Evolutionary conservation across 768 basidiomycete genomes (phyloP).

Genomic region (Dioszegia aurantiaca): DNA sequence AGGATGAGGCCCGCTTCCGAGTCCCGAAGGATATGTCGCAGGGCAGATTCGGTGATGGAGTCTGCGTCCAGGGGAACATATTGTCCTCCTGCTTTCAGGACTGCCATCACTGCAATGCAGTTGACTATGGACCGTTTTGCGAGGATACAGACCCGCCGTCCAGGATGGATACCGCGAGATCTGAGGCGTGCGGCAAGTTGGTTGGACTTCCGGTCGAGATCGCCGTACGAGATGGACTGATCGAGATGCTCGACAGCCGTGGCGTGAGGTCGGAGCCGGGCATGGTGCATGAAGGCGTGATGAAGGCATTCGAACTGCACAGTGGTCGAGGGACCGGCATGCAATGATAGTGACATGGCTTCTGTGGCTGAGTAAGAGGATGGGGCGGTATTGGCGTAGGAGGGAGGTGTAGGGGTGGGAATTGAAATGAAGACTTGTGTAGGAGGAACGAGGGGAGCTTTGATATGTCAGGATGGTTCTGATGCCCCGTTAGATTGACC

Average conservation of each 20-base stretch:
- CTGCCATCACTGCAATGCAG: conserved; percentile 59
- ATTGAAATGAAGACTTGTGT: too few relatives aligned
- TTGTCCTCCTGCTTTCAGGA: conserved; percentile 62
- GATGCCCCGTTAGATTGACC: too few relatives aligned
- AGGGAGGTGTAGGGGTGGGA: too few relatives aligned
- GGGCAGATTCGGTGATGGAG: conserved; percentile 60
- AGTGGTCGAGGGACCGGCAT: not conserved
- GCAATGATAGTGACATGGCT: not conserved
- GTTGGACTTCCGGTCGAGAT: conserved; percentile 59
- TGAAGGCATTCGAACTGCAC: conserved; percentile 59
- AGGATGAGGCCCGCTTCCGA: conserved; percentile 56
- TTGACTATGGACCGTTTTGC: conserved; percentile 60
- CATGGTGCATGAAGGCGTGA: conserved; percentile 60
- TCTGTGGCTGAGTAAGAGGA: too few relatives aligned
- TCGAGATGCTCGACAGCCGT: conserved; percentile 56
- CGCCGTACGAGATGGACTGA: conserved; percentile 57
- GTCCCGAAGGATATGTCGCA: conserved; percentile 59
- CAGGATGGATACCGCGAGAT: conserved; percentile 55
- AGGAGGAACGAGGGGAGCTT: too few relatives aligned
- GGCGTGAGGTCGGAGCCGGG: conserved; percentile 54
- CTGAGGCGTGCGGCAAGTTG: conserved; percentile 57
- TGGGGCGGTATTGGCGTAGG: not conserved
- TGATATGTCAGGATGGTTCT: too few relatives aligned
- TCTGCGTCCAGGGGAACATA: conserved; percentile 64
- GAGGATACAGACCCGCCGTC: conserved; percentile 60